Conservation (phyloP, 306 rosid species). For the Rosa lucieae region DNA sequence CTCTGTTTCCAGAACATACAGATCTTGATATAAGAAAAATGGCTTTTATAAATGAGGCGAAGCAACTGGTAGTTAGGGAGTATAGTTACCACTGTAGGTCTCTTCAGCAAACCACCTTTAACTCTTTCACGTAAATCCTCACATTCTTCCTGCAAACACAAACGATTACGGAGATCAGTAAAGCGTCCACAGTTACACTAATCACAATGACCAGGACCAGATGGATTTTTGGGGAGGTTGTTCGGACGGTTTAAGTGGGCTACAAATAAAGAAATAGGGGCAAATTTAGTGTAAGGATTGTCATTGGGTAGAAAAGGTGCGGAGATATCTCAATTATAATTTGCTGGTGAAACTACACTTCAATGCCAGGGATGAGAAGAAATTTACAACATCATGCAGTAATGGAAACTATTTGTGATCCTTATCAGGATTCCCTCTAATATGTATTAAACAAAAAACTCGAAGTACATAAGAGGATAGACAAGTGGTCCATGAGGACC, state of each 20-base stretch:
- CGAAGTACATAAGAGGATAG: background rate
- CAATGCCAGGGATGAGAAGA: background rate
- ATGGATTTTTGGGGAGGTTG: background rate
- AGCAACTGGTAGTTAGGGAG: background rate
- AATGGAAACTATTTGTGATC: background rate
- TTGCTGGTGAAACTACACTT: background rate
- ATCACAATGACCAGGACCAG: background rate
- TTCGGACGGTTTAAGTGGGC: background rate
- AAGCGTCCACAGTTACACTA: background rate
- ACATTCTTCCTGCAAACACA: constrained; percentile 70
- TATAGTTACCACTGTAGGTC: constrained; percentile 59
- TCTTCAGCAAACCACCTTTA: constrained; percentile 60
- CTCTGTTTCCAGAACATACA: background rate
- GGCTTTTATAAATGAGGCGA: background rate
- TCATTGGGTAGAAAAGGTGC: background rate
- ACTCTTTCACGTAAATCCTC: constrained; percentile 66
- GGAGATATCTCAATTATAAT: background rate
- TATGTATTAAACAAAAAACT: background rate
- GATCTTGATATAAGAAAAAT: background rate
- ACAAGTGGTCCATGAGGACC: background rate
- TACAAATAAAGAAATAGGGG: background rate
- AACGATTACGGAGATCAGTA: background rate
- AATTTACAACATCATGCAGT: background rate
- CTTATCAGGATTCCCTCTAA: background rate
- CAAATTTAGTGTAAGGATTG: background rate